Base-by-base conservation (phyloP, 768 basidiomycete species). In the Hypholoma fasciculare region DNA sequence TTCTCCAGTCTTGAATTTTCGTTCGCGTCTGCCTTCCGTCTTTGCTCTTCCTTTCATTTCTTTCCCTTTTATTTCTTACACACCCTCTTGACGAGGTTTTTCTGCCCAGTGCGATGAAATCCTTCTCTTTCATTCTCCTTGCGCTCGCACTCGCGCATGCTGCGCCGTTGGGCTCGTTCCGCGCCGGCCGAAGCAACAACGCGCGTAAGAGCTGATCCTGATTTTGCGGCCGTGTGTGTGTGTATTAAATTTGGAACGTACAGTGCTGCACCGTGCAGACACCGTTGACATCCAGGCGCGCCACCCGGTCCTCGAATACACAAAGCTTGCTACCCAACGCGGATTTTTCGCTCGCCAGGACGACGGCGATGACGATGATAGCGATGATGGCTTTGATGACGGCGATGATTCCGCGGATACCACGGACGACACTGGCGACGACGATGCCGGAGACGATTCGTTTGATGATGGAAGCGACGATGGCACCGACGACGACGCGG, bases 21-120 rank as follows among this genome's bases (percentile, higher is more conserved):
- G 26, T 56, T 62, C 57, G 27, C 53, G 54, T 51, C 43, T 61
- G 54, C 49, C 30, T 57, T 57, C 23, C 48, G 46, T 59, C 59
- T 54, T 49, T 38, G 56, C 51, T 26, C 39, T 46, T 17, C 44
- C 23, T 54, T 52, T 55, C 56, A 23, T 30, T 59, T 59, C 53
- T 57, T 59, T 52, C 49, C 38, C 56, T 48, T 39, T 37, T 43
- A 39, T 48, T 55, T 42, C 49, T 54, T 56, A n/a, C 51, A 26
- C 23, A 8, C 23, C 65, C 62, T 63, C 65, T 63, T 60, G 62
- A 65, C 49, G 65, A 60, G 62, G 62, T 59, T 54, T 42, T 56
- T 23, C 40, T 52, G 23, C 17, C 39, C 20, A 40, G 50, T 27
- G 49, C 43, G 36, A 62, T 61, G 61, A 64, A 62, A 48, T 64